phyloP scores from a whole-genome alignment of 352 stramenopile genomes.

The Phytophthora palmivora region DNA sequence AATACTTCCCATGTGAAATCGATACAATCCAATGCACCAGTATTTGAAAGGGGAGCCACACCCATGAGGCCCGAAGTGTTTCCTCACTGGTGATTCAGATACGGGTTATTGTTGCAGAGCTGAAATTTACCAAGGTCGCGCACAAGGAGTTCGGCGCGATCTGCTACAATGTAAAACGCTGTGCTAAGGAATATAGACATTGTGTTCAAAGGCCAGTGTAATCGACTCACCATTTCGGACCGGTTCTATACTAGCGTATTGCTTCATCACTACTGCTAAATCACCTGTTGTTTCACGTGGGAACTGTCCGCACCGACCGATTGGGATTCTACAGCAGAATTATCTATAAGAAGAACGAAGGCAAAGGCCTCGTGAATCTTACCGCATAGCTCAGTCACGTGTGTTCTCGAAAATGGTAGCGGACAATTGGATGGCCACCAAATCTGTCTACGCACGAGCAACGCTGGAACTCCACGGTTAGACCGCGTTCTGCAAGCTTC shows the following conservation, averaged over 20 bases:
- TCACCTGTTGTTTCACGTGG: constrained; percentile 8
- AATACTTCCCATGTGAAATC: no score
- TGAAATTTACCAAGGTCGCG: constrained; percentile 11
- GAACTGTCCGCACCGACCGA: no score
- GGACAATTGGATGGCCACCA: constrained; percentile 1
- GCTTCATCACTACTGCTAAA: constrained; percentile 11
- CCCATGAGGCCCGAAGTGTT: constrained; percentile 10
- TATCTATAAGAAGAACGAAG: constrained; percentile 13
- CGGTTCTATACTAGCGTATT: constrained; percentile 14
- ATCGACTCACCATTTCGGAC: constrained; percentile 10
- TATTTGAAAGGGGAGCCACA: constrained; percentile 2
- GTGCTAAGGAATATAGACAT: constrained; percentile 9
- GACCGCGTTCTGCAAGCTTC: no score
- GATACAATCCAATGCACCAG: no score
- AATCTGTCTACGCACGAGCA: constrained; percentile 11
- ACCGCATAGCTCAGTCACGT: not conserved
- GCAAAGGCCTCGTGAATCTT: not conserved
- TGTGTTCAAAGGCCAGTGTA: not conserved
- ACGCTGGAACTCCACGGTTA: no score
- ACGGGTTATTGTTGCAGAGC: constrained; percentile 8
- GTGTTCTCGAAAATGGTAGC: constrained; percentile 7
- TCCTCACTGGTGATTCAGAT: not conserved
- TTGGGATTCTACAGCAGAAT: constrained; percentile 1
- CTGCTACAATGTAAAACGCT: not conserved
- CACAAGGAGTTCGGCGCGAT: not conserved